Conservation (phyloP, 495 filamentous ascomycete species). For the Umbilicaria muhlenbergii region DNA sequence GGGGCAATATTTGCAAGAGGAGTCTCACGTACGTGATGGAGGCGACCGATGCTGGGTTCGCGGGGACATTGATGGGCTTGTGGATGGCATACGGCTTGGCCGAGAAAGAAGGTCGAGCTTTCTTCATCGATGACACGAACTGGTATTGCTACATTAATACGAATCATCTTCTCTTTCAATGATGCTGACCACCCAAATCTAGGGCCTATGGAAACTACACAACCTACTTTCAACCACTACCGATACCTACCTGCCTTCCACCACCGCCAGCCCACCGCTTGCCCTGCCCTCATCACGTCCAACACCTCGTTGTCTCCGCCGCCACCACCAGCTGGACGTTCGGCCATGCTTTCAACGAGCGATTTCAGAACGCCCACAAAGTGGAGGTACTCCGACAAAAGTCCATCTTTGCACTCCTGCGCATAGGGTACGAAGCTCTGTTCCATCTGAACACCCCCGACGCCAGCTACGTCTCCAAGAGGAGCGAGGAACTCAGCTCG, state of each 20-base stretch:
- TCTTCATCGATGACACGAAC: constrained; percentile 60
- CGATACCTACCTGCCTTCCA: constrained; percentile 36
- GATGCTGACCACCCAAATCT: constrained; percentile 5
- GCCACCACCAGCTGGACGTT: constrained; percentile 41
- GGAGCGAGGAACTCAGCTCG: constrained; percentile 29
- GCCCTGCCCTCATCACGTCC: constrained; percentile 53
- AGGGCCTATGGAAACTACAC: constrained; percentile 55
- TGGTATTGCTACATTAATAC: constrained; percentile 29
- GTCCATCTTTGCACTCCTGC: constrained; percentile 42
- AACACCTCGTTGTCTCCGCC: constrained; percentile 53
- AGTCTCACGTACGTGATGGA: constrained; percentile 59
- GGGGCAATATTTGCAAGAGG: constrained; percentile 35
- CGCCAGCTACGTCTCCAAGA: constrained; percentile 33
- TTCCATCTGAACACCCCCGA: constrained; percentile 46
- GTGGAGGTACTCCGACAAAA: constrained; percentile 32
- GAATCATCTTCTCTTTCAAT: neutral
- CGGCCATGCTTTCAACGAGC: constrained; percentile 34
- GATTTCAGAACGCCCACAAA: constrained; percentile 30
- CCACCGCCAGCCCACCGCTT: constrained; percentile 48
- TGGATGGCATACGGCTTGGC: constrained; percentile 69
- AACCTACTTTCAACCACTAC: constrained; percentile 47
- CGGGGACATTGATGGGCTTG: constrained; percentile 50
- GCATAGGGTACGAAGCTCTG: constrained; percentile 45
- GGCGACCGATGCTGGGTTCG: constrained; percentile 48
- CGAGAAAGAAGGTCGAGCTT: constrained; percentile 46